phyloP scores from a whole-genome alignment of 768 basidiomycete genomes.

The Crassisporium funariophilum region DNA sequence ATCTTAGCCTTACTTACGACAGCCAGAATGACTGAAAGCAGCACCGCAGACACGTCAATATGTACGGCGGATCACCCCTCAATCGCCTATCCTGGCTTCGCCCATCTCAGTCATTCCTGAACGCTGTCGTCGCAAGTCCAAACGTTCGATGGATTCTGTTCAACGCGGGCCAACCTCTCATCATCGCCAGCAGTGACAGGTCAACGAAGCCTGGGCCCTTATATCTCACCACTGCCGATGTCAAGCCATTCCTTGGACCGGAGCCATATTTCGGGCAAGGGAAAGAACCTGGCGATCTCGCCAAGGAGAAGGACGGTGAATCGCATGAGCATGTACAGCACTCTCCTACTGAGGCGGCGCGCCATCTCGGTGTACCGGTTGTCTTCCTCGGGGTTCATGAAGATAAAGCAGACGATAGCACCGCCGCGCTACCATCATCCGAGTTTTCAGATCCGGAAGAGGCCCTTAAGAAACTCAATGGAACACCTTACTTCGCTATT shows the following conservation, averaged over 20 bases:
- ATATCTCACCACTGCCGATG: conserved; percentile 58
- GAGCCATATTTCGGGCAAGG: conserved; percentile 76
- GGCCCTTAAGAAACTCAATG: conserved; percentile 63
- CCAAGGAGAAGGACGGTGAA: conserved; percentile 33
- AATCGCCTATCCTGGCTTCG: conserved; percentile 86
- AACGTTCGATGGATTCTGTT: conserved; percentile 79
- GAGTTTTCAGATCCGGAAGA: conserved; percentile 60
- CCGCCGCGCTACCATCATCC: conserved; percentile 61
- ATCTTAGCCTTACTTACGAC: background rate
- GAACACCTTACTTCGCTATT: conserved; percentile 85
- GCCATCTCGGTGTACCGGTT: conserved; percentile 59
- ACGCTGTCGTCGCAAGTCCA: conserved; percentile 60
- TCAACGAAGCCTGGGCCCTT: conserved; percentile 42
- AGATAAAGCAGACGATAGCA: conserved; percentile 32
- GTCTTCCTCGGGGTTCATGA: conserved; percentile 86
- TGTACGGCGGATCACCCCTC: conserved; percentile 64
- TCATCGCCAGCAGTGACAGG: conserved; percentile 39
- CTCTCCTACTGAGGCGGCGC: conserved; percentile 52
- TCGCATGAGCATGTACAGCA: conserved; percentile 21
- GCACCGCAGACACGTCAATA: conserved; percentile 34
- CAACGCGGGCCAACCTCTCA: conserved; percentile 70
- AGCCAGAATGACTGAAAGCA: background rate
- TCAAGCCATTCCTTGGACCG: conserved; percentile 66
- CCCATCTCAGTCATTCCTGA: conserved; percentile 73
- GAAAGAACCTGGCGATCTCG: conserved; percentile 41